A percentile compares a stretch with the other conserved stretches of the same genome.
These are phyloP conservation scores for Candida berthetii DNA, from an alignment of 805 yeast genomes.

Conservation along the genomic window DNA sequence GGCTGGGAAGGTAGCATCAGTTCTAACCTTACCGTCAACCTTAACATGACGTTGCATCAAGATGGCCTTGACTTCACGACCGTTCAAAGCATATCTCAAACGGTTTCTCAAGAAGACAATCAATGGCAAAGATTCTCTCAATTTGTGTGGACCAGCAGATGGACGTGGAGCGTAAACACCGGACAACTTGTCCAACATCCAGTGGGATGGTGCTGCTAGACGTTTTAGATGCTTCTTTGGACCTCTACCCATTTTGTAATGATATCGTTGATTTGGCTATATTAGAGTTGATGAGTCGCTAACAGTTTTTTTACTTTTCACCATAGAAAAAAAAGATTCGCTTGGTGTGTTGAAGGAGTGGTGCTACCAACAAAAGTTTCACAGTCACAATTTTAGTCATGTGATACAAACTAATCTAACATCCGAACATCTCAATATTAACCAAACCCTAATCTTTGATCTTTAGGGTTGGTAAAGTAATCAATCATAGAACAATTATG, in stretches of 20 bases:
- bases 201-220: constrained; percentile 99
- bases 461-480: too few species aligned
- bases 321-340: neutral
- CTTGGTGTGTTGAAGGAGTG: neutral
- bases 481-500: too few species aligned
- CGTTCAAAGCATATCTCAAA: constrained; percentile 97
- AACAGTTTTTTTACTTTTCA: constrained; percentile 2
- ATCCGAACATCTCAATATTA: too few species aligned
- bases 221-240: constrained; percentile 97
- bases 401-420: neutral
- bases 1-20: constrained; percentile 98
- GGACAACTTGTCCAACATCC: constrained; percentile 99
- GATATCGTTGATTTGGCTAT: neutral
- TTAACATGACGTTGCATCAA: constrained; percentile 97
- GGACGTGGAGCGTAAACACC: constrained; percentile 99
- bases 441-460: too few species aligned
- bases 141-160: constrained; percentile 99
- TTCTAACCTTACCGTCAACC: constrained; percentile 99
- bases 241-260: constrained; percentile 16
- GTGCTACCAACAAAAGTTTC: neutral
- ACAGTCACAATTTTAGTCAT: neutral
- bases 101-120: constrained; percentile 97
- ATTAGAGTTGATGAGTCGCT: too few species aligned
- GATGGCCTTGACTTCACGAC: constrained; percentile 98
- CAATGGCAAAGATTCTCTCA: constrained; percentile 96